Evolutionary conservation across 176 grass and related monocot genomes (phyloP).

Genomic region (Phoenix dactylifera): DNA sequence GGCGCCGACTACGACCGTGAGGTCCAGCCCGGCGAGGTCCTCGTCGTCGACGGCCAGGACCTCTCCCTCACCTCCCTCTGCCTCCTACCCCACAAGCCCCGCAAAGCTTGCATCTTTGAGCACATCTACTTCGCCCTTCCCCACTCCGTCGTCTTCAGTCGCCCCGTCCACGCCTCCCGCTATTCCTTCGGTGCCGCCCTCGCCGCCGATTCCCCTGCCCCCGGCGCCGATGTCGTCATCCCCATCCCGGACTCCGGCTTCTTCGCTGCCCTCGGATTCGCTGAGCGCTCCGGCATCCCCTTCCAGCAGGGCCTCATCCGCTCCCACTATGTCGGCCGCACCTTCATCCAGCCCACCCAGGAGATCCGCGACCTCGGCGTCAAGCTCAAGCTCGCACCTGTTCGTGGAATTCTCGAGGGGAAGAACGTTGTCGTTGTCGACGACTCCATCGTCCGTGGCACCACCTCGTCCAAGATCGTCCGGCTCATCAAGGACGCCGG

Average conservation of each 20-base stretch:
- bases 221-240: conserved; percentile 77
- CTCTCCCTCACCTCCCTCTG: conserved; percentile 54
- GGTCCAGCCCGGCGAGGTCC: conserved; percentile 75
- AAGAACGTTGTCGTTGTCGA: conserved; percentile 91
- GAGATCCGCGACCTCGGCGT: conserved; percentile 78
- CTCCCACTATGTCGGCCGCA: conserved; percentile 86
- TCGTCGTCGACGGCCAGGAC: conserved; percentile 61
- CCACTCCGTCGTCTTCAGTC: conserved; percentile 67
- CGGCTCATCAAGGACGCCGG: conserved; percentile 61
- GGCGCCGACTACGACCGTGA: conserved; percentile 66
- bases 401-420: conserved; percentile 59
- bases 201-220: conserved; percentile 71
- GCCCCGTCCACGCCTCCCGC: conserved; percentile 62
- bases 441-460: conserved; percentile 88
- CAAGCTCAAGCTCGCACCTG: conserved; percentile 78
- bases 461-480: conserved; percentile 93
- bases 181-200: conserved; percentile 65
- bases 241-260: conserved; percentile 91
- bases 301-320: conserved; percentile 93
- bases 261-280: conserved; percentile 76
- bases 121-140: conserved; percentile 92
- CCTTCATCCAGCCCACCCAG: conserved; percentile 87
- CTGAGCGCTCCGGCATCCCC: conserved; percentile 48
- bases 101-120: conserved; percentile 87
- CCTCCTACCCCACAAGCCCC: conserved; percentile 55